These are phyloP conservation scores for Rhizophagus clarus DNA, from an alignment of 192 early-diverging fungal species.

Conservation along the genomic window DNA sequence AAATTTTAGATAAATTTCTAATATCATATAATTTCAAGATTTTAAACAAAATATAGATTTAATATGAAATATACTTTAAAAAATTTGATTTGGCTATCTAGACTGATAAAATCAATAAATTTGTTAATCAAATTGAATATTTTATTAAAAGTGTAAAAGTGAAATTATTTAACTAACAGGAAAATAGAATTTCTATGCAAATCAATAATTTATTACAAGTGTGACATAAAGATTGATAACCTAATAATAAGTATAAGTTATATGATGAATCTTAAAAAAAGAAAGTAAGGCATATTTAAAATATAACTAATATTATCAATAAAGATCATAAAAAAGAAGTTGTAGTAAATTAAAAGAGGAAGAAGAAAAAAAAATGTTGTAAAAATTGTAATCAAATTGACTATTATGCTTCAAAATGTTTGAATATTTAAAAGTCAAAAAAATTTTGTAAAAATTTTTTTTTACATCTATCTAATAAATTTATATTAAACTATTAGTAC, in stretches of 20 bases:
- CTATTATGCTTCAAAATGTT: not conserved
- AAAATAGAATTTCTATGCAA: not conserved
- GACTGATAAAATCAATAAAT: not conserved
- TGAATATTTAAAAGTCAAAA: no score
- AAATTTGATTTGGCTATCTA: not conserved
- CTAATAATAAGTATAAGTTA: constrained; percentile 2
- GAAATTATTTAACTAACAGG: not conserved
- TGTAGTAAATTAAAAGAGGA: not conserved
- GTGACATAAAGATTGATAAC: not conserved
- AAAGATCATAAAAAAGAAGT: not conserved
- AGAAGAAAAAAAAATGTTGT: not conserved
- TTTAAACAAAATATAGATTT: no score
- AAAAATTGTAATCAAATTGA: constrained; percentile 6
- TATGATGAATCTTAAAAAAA: not conserved
- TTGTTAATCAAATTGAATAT: not conserved
- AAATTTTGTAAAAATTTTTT: no score
- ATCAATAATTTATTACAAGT: not conserved
- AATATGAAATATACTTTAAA: not conserved
- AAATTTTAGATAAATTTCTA: not conserved
- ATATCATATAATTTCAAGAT: no score
- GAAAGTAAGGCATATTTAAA: not conserved
- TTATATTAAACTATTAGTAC: no score
- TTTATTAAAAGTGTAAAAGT: not conserved
- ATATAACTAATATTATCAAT: not conserved
- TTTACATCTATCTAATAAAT: no score